Base-by-base conservation (phyloP, 192 early-diverging fungal species). In the Phlyctochytrium arcticum region DNA sequence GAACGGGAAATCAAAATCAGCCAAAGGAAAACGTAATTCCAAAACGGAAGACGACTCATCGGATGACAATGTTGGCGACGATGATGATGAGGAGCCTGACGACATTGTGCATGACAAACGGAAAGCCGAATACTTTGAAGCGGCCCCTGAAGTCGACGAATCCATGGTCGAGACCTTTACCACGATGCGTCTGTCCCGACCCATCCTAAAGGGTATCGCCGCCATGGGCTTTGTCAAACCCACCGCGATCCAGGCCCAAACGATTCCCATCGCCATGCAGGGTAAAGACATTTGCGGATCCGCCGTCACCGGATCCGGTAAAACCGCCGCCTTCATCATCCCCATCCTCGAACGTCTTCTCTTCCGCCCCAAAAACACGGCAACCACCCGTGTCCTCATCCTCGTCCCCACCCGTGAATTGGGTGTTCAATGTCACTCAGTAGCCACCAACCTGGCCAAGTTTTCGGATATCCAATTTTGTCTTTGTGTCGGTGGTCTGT, bases 261-360 rank as follows among this genome's bases (percentile, higher is more conserved):
- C 95, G 6, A 98, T 99, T 68, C 97, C 97, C 3, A 67, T 99
- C 21, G 93, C 92, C 6, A 78, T 99, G 31, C 87, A 96, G 62
- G 97, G 96, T 58, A 91, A 89, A 63, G 97, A 99, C 69, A 93
- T 99, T 56, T 98, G 96, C 73, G 97, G 94, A 73, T 90, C 93
- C 54, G 97, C 97, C 10, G 89, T 94, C 30, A 99, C 97, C 2
- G 97, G 97, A 47, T 98, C 96, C 36, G 97, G 97, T 67, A 99
- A 99, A 71, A 99, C 97, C 1, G 91, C 89, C 7, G 97, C 97
- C 0, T 98, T 99, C 76, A 70, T 98, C 55, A 88, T 99, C 5
- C 97, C 97, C 5, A 87, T 96, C 34, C 76, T 99, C 54, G 97
- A 99, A 74, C 85, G 95, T 70, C 83, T 99, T 15, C 78, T 95